A percentile compares a stretch with the other conserved stretches of the same genome.
Conservation (phyloP, 345 rosid genomes). For the Rhodomyrtus tomentosa region DNA sequence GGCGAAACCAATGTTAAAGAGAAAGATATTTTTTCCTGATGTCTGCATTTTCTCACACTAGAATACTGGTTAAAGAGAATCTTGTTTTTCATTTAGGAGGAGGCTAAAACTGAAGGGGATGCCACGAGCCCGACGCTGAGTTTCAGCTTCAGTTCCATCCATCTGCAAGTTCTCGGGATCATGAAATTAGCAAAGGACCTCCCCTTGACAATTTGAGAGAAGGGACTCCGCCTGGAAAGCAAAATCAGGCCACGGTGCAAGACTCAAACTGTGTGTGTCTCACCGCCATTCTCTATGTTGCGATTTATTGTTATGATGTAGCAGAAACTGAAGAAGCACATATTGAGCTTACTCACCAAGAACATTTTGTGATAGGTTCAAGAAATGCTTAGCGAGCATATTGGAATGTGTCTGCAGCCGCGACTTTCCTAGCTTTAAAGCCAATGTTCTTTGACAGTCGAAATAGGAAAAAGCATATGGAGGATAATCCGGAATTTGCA, state of each 20-base stretch:
- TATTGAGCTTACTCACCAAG: background rate
- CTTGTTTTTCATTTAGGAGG: background rate
- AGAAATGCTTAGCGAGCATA: background rate
- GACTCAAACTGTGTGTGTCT: accelerated
- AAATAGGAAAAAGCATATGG: too few species aligned
- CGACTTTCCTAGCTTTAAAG: background rate
- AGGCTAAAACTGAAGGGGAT: background rate
- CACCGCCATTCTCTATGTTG: background rate
- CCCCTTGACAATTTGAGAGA: background rate
- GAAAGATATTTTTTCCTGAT: background rate
- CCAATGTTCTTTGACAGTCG: background rate
- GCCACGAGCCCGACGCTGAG: background rate
- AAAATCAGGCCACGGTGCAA: background rate
- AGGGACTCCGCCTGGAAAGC: background rate
- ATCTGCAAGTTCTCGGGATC: background rate
- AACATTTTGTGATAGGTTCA: background rate
- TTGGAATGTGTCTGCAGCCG: background rate
- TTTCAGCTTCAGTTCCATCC: background rate
- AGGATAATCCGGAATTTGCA: background rate
- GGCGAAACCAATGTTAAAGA: background rate
- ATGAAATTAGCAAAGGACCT: background rate
- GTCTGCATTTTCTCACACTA: background rate
- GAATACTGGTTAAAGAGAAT: background rate
- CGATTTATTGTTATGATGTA: too few species aligned
- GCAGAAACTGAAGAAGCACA: background rate